These are phyloP conservation scores for Colletotrichum orbiculare DNA, from an alignment of 2,329 filamentous ascomycete species.

Conservation along the genomic window DNA sequence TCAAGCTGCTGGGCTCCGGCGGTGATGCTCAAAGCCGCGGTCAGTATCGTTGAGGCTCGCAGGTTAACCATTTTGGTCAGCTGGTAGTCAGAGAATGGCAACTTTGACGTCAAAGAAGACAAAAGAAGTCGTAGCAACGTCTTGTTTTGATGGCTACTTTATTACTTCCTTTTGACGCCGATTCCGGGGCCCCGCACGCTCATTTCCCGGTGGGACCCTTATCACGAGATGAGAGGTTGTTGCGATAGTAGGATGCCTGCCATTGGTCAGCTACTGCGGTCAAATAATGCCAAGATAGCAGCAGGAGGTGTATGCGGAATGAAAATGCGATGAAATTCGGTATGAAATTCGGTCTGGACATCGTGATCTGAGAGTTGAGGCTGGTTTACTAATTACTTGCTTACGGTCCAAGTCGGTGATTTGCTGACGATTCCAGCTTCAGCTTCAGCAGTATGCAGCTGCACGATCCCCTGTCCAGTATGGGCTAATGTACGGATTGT, in stretches of 20 bases:
- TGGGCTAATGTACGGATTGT: too few relatives aligned
- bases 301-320: too few relatives aligned
- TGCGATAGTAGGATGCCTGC: slow-evolving; percentile 1
- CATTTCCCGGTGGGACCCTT: slow-evolving; percentile 27
- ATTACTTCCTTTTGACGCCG: slow-evolving; percentile 4
- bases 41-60: not conserved
- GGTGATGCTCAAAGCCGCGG: not conserved
- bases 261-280: slow-evolving; percentile 11
- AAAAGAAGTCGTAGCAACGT: not conserved
- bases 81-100: not conserved
- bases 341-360: too few relatives aligned
- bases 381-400: too few relatives aligned
- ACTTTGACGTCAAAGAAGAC: not conserved
- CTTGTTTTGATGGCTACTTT: not conserved
- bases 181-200: slow-evolving; percentile 29
- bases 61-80: slow-evolving; percentile 2
- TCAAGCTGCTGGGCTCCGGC: slow-evolving; percentile 12
- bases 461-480: too few relatives aligned
- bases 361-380: too few relatives aligned
- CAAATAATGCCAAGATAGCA: slow-evolving; percentile 5
- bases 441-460: too few relatives aligned
- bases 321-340: too few relatives aligned
- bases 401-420: too few relatives aligned
- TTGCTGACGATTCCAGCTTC: too few relatives aligned
- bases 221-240: slow-evolving; percentile 5